A percentile compares a stretch with the other conserved stretches of the same genome.
Conservation (phyloP, 192 early-diverging fungal genomes). For the Irineochytrium annulatum region DNA sequence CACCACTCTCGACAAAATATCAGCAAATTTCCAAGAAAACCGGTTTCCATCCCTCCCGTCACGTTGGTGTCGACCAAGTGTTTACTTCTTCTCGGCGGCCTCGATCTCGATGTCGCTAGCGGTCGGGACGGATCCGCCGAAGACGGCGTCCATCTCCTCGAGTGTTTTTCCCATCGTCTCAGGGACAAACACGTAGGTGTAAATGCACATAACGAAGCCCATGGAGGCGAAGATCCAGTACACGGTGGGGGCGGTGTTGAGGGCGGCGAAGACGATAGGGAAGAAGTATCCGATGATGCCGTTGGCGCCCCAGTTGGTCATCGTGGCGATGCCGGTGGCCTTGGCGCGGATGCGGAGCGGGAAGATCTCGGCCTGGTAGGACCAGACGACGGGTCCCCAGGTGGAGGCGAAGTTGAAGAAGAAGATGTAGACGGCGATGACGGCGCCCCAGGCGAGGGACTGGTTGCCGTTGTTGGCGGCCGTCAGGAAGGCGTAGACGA, state of each 20-base stretch:
- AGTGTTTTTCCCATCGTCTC: slow-evolving; percentile 82
- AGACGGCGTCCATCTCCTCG: slow-evolving; percentile 87
- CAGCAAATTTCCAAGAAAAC: no score
- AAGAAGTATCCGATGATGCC: slow-evolving; percentile 53
- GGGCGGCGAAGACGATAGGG: slow-evolving; percentile 47
- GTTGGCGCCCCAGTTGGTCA: slow-evolving; percentile 68
- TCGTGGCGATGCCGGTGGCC: slow-evolving; percentile 60
- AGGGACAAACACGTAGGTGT: slow-evolving; percentile 45
- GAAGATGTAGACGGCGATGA: slow-evolving; percentile 70
- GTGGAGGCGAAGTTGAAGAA: slow-evolving; percentile 60
- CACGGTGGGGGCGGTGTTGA: slow-evolving; percentile 35
- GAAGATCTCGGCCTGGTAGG: slow-evolving; percentile 73
- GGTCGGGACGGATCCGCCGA: no score
- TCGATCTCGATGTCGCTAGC: no score
- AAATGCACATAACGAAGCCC: slow-evolving; percentile 32
- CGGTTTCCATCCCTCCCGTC: no score
- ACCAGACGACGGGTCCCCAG: slow-evolving; percentile 76
- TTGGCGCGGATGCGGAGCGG: slow-evolving; percentile 63
- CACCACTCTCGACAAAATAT: no score
- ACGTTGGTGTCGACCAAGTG: no score
- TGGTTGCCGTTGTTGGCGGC: slow-evolving; percentile 25
- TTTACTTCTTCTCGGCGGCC: no score
- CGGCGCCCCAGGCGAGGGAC: slow-evolving; percentile 23
- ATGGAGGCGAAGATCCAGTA: slow-evolving; percentile 51
- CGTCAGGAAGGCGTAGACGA: slow-evolving; percentile 58